phyloP scores from a whole-genome alignment of 108 stramenopile species.

The Aureococcus anophagefferens region DNA sequence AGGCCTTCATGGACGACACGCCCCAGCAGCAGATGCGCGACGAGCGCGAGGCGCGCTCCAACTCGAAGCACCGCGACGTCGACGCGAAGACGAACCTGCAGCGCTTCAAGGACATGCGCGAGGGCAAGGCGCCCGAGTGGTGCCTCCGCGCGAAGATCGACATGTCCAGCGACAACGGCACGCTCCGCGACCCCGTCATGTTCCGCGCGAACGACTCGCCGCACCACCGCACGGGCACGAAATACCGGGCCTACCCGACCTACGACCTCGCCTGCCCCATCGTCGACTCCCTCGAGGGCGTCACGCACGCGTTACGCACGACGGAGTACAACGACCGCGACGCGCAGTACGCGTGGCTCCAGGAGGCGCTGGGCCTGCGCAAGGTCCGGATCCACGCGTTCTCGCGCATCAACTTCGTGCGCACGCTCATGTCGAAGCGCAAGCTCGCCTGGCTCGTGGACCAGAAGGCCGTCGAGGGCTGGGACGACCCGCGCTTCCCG shows the following conservation, averaged over 20 bases:
- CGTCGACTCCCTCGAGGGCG: conserved; percentile 95
- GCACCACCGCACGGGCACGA: conserved; percentile 89
- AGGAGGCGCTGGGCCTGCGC: conserved; percentile 65
- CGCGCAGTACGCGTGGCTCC: conserved; percentile 90
- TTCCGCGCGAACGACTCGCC: conserved; percentile 84
- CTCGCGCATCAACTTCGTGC: conserved; percentile 89
- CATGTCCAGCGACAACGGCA: conserved; percentile 86
- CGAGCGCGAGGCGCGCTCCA: conserved; percentile 61
- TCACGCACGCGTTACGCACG: conserved; percentile 94
- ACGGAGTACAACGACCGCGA: conserved; percentile 97
- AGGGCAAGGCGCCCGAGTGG: conserved; percentile 67
- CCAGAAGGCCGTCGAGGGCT: conserved; percentile 78
- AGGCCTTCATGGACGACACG: conserved; percentile 98
- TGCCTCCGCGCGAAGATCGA: conserved; percentile 98
- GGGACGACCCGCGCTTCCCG: conserved; percentile 97
- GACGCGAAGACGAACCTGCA: conserved; percentile 59
- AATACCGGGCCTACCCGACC: conserved; percentile 96
- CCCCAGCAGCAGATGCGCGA: conserved; percentile 84
- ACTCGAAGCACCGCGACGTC: conserved; percentile 70
- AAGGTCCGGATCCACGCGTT: conserved; percentile 86
- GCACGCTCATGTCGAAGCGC: conserved; percentile 91
- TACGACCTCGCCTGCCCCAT: conserved; percentile 99
- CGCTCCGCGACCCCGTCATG: conserved; percentile 94
- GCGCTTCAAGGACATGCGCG: conserved; percentile 74
- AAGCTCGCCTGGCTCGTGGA: conserved; percentile 99